Conservation (phyloP, 805 yeast genomes). For the Zygosaccharomyces gambellarensis region DNA sequence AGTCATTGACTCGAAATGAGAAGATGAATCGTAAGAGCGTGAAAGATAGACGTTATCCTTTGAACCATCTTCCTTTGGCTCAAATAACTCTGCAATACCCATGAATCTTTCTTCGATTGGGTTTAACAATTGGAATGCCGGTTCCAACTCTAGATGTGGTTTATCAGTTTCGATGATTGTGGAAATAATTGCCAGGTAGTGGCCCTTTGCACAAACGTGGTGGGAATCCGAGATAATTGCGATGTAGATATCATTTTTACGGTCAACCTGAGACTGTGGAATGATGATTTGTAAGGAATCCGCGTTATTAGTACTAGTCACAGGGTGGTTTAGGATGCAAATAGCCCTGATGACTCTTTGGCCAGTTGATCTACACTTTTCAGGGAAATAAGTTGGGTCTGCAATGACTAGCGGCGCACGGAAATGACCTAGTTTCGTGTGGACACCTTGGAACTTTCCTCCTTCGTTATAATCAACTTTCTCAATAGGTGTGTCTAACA, state of each 20-base stretch:
- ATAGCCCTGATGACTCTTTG: slow-evolving; percentile 42
- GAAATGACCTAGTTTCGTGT: slow-evolving; percentile 86
- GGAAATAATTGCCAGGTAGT: slow-evolving; percentile 88
- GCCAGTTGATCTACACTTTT: slow-evolving; percentile 36
- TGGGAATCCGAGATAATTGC: slow-evolving; percentile 88
- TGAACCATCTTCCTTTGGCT: slow-evolving; percentile 80
- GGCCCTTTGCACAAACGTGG: slow-evolving; percentile 83
- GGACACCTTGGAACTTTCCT: slow-evolving; percentile 77
- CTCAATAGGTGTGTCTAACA: slow-evolving; percentile 94
- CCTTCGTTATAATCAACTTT: slow-evolving; percentile 72
- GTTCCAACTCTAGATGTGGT: slow-evolving; percentile 87
- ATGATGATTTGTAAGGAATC: slow-evolving; percentile 92
- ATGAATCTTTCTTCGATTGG: slow-evolving; percentile 74
- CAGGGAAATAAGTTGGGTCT: slow-evolving; percentile 96
- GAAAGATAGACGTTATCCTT: slow-evolving; percentile 76
- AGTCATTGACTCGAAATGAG: slow-evolving; percentile 93
- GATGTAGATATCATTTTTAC: slow-evolving; percentile 91
- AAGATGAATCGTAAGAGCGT: slow-evolving; percentile 86
- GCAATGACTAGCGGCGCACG: slow-evolving; percentile 92
- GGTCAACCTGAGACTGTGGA: slow-evolving; percentile 91
- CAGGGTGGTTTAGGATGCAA: slow-evolving; percentile 85
- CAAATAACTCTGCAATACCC: slow-evolving; percentile 90
- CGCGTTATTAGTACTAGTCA: slow-evolving; percentile 72
- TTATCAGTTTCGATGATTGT: slow-evolving; percentile 90
- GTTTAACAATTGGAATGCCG: slow-evolving; percentile 89